Evolutionary conservation across 176 grass and related monocot genomes (phyloP).

Genomic region (Themeda triandra): DNA sequence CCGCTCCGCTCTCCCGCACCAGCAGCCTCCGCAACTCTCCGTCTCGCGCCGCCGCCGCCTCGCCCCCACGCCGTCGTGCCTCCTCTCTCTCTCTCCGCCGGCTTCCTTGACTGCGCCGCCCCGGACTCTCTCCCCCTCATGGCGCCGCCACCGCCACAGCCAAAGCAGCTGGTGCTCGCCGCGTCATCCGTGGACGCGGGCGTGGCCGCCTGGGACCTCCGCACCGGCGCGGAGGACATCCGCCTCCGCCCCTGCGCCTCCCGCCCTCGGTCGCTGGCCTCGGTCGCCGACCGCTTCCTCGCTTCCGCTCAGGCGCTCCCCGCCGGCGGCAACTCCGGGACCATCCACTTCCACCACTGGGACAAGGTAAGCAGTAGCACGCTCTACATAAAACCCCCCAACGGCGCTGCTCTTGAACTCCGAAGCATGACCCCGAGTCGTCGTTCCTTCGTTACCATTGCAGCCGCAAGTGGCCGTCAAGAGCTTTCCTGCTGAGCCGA

Average conservation of each 20-base stretch:
- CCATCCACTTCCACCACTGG: conserved; percentile 78
- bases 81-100: background rate
- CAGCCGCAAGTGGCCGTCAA: conserved; percentile 76
- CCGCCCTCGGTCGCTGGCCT: conserved; percentile 38
- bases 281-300: conserved; percentile 61
- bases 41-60: background rate
- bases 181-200: conserved; percentile 55
- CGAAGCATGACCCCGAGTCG: background rate
- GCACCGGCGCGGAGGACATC: conserved; percentile 51
- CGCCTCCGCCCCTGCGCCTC: conserved; percentile 57
- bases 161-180: conserved; percentile 50
- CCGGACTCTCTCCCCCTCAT: background rate
- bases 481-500: conserved; percentile 85
- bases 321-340: conserved; percentile 37
- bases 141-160: conserved; percentile 11
- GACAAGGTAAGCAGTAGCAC: conserved; percentile 66
- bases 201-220: conserved; percentile 61
- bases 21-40: background rate
- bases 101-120: background rate
- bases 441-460: conserved; percentile 7
- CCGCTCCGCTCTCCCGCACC: no score
- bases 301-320: conserved; percentile 54
- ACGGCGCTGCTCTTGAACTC: background rate
- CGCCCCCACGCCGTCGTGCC: background rate
- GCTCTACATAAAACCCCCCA: background rate